Evolutionary conservation across 768 basidiomycete species (phyloP), one percentile per base, ranked within the genome.

Genomic region (Lanmaoa pseudosensibilis): DNA sequence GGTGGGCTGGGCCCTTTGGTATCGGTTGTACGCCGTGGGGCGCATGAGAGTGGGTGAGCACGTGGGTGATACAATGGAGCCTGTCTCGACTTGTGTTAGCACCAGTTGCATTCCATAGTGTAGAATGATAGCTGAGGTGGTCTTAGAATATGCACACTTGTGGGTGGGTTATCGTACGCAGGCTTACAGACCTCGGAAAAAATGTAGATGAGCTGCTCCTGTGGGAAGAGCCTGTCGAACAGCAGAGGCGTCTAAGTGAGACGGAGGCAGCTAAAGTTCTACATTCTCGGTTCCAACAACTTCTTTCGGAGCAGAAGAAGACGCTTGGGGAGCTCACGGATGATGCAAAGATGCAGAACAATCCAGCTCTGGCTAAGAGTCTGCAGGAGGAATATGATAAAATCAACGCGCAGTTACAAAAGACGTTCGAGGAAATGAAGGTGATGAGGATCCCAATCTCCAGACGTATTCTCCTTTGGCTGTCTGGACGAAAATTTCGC

Each of bases 361-460:
- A 67, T 43, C 60, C 59, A 4, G 19, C 5, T 16, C 34, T 65
- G 19, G 59, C 63, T 0, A 39, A 10, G 50, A 55, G 51, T 36
- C 30, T 68, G 15, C 57, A 41, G 11, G 50, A 50, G 11, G 59
- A 67, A n/a, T 56, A 44, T n/a, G 52, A 61, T 0, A 60, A 54
- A 27, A 18, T 56, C 4, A 60, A 57, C 23, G 10, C 4, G 0
- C 52, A 49, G 34, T 41, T 65, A 11, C 56, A 62, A 37, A 49
- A 36, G 21, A 68, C 66, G 32, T 68, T 68, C 6, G 62, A 62
- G 19, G 53, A 68, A 8, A 68, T 66, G 40, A 56, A 41, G 25
- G 30, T 19, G 30, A 55, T 68, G 63, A 68, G 57, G 30, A 59
- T 66, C 4, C 46, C 65, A 4, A 6, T 60, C n/a, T 2, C 18